Evolutionary conservation across 352 stramenopile species (phyloP).

Genomic region (Globisporangium parvum): DNA sequence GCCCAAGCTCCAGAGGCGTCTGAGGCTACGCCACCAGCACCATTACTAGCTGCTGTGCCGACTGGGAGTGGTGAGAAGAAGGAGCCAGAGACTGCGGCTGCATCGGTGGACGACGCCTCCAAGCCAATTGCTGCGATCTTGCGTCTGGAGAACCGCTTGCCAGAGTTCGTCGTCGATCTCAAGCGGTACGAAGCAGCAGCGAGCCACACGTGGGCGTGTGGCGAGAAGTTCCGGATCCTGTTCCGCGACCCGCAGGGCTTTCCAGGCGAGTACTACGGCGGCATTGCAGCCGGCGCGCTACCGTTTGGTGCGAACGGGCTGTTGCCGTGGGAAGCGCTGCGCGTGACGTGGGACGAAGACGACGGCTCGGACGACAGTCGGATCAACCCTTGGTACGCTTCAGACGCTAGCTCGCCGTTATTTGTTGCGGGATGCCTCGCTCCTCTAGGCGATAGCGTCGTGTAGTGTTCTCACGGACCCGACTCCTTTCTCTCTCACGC

Average conservation of each 20-base stretch:
- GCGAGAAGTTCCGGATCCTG: slow-evolving; percentile 73
- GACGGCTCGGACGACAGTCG: slow-evolving; percentile 74
- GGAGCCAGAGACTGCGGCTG: background rate
- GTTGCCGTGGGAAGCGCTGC: slow-evolving; percentile 74
- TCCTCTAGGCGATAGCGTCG: slow-evolving; percentile 8
- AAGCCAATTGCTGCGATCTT: slow-evolving; percentile 52
- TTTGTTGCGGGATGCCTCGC: too few relatives aligned
- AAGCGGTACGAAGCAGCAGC: slow-evolving; percentile 60
- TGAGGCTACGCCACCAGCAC: background rate
- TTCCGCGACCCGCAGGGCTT: slow-evolving; percentile 67
- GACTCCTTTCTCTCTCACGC: background rate
- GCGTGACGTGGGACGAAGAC: slow-evolving; percentile 82
- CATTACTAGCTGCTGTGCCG: too few relatives aligned
- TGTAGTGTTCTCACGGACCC: slow-evolving; percentile 5
- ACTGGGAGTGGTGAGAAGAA: slow-evolving; percentile 14
- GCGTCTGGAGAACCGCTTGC: slow-evolving; percentile 64
- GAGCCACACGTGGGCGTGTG: slow-evolving; percentile 47
- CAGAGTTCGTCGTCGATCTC: slow-evolving; percentile 43
- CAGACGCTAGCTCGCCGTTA: background rate
- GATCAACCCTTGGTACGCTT: slow-evolving; percentile 79
- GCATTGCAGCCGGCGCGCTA: slow-evolving; percentile 57
- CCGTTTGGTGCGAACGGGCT: slow-evolving; percentile 53
- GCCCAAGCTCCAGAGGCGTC: background rate
- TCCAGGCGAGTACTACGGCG: slow-evolving; percentile 67
- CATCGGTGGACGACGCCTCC: slow-evolving; percentile 8